phyloP scores from a whole-genome alignment of 2,329 filamentous ascomycete genomes.

The Juglanconis sp. region DNA sequence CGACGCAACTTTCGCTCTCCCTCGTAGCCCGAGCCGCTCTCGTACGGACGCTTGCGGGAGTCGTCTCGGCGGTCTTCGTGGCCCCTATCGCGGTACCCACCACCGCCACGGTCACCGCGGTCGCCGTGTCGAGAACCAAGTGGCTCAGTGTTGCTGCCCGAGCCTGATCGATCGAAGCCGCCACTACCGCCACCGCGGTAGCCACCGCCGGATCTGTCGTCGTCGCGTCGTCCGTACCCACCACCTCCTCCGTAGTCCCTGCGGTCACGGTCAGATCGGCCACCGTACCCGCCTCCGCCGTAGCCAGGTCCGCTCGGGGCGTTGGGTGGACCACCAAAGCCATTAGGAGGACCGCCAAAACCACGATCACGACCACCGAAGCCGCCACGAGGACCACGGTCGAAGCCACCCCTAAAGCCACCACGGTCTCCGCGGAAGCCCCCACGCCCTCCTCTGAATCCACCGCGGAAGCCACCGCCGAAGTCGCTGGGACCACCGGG shows the following conservation, averaged over 20 bases:
- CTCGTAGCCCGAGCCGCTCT: constrained; percentile 71
- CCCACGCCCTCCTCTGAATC: constrained; percentile 40
- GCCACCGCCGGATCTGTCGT: constrained; percentile 29
- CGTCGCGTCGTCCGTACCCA: constrained; percentile 29
- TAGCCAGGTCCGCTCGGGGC: constrained; percentile 60
- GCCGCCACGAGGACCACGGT: constrained; percentile 55
- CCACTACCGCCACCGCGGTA: constrained; percentile 11
- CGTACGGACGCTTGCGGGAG: constrained; percentile 67
- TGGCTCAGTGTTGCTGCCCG: constrained; percentile 42
- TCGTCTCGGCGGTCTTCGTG: constrained; percentile 50
- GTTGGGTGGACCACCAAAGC: constrained; percentile 32
- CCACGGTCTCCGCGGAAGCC: constrained; percentile 40
- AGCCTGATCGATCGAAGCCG: constrained; percentile 51
- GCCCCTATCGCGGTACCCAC: constrained; percentile 48
- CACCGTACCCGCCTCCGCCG: constrained; percentile 47
- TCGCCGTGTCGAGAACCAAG: constrained; percentile 30
- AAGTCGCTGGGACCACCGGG: constrained; percentile 53
- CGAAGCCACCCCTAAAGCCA: constrained; percentile 45
- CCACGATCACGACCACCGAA: constrained; percentile 44
- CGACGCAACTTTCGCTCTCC: constrained; percentile 67
- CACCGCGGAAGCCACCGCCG: constrained; percentile 55
- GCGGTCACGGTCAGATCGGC: constrained; percentile 30
- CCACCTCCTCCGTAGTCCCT: constrained; percentile 43
- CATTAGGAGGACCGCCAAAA: constrained; percentile 49
- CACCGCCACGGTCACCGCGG: constrained; percentile 46